These are phyloP conservation scores for Thyridium curvatum DNA, from an alignment of 2,329 filamentous ascomycete genomes.

Conservation along the genomic window DNA sequence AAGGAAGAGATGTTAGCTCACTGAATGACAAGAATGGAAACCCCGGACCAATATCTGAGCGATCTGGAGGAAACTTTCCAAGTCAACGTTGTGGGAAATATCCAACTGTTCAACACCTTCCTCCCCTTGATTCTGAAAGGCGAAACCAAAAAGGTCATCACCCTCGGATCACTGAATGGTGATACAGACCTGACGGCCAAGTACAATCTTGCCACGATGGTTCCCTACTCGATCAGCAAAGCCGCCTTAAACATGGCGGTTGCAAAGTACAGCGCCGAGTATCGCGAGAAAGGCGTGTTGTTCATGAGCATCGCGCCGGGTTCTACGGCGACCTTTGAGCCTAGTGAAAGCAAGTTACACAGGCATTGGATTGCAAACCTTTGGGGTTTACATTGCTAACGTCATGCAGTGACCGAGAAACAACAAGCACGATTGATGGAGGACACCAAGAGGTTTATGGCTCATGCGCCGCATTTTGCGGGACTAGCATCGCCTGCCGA, in stretches of 20 bases:
- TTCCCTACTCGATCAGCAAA: slow-evolving; percentile 39
- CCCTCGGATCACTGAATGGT: slow-evolving; percentile 37
- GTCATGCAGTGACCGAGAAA: slow-evolving; percentile 17
- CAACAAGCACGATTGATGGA: slow-evolving; percentile 11
- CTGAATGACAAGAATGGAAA: slow-evolving; percentile 10
- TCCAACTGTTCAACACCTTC: slow-evolving; percentile 44
- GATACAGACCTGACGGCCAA: slow-evolving; percentile 34
- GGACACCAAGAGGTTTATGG: slow-evolving; percentile 17
- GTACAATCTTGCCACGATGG: slow-evolving; percentile 19
- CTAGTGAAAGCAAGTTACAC: not conserved
- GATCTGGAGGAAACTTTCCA: slow-evolving; percentile 24
- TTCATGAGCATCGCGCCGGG: slow-evolving; percentile 44
- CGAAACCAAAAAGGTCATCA: slow-evolving; percentile 42
- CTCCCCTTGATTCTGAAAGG: slow-evolving; percentile 42
- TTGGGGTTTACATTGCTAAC: no score
- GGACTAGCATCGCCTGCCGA: slow-evolving; percentile 22
- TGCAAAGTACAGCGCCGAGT: slow-evolving; percentile 41
- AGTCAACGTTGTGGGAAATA: slow-evolving; percentile 40
- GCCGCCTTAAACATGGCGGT: slow-evolving; percentile 40
- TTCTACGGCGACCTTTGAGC: slow-evolving; percentile 30
- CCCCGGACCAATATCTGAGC: slow-evolving; percentile 22
- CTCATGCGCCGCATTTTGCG: slow-evolving; percentile 29
- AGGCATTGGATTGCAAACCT: no score
- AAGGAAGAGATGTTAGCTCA: no score
- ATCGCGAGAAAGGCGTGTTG: slow-evolving; percentile 37